Evolutionary conservation across 2,329 filamentous ascomycete genomes (phyloP).

Genomic region (Colletotrichum zoysiae): DNA sequence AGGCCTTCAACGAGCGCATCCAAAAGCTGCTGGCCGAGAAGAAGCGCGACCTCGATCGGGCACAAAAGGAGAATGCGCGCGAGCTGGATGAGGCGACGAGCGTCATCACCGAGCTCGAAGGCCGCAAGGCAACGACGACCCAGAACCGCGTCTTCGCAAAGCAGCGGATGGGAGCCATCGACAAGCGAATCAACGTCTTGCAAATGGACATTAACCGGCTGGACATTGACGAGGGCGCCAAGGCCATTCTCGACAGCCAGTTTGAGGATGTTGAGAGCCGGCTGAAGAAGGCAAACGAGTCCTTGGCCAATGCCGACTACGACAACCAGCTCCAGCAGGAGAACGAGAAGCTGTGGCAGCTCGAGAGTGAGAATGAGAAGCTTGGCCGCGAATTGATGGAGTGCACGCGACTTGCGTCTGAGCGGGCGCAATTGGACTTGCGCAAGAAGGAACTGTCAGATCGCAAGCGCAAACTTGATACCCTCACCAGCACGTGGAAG

Average conservation of each 20-base stretch:
- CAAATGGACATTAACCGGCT: conserved; percentile 80
- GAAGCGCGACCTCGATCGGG: conserved; percentile 79
- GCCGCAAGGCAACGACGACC: conserved; percentile 76
- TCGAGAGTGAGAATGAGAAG: conserved; percentile 79
- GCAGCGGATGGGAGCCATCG: conserved; percentile 79
- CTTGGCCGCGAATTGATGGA: conserved; percentile 86
- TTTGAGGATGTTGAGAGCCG: conserved; percentile 76
- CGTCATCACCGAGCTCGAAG: conserved; percentile 79
- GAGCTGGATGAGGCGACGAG: conserved; percentile 81
- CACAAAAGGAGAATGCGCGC: conserved; percentile 79
- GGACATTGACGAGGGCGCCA: conserved; percentile 86
- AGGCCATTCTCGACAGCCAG: conserved; percentile 80
- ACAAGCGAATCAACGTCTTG: conserved; percentile 74
- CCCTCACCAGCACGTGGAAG: conserved; percentile 80
- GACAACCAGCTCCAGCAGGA: conserved; percentile 78
- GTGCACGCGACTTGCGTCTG: conserved; percentile 82
- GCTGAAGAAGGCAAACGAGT: conserved; percentile 72
- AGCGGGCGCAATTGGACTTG: conserved; percentile 86
- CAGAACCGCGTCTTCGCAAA: conserved; percentile 82
- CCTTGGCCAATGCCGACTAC: conserved; percentile 73
- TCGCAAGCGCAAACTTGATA: conserved; percentile 80
- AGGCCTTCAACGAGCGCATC: conserved; percentile 82
- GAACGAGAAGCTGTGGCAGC: conserved; percentile 72
- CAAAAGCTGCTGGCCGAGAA: conserved; percentile 82
- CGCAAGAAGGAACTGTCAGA: conserved; percentile 84